Evolutionary conservation across 2,329 filamentous ascomycete species (phyloP).

Genomic region (Dactylellina drechsleri): DNA sequence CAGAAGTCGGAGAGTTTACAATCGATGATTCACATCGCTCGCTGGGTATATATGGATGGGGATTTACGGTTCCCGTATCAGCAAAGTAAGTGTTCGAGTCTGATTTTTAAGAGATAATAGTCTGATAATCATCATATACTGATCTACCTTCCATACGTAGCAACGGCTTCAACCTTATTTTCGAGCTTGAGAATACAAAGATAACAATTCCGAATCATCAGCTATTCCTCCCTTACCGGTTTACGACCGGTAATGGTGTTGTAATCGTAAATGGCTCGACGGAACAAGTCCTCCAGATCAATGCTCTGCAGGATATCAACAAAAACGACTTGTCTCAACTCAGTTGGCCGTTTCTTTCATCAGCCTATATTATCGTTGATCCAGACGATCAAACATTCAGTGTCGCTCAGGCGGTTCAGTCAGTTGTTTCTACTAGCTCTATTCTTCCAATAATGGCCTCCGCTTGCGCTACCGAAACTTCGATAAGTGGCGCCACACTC

Average conservation of each 20-base stretch:
- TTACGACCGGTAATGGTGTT: no score
- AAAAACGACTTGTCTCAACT: slow-evolving; percentile 36
- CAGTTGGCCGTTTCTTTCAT: slow-evolving; percentile 43
- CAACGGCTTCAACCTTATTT: no score
- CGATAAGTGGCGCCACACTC: no score
- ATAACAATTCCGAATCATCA: no score
- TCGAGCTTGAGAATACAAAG: no score
- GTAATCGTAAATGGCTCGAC: neutral
- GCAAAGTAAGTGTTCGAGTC: neutral
- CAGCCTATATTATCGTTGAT: slow-evolving; percentile 36
- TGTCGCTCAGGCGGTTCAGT: slow-evolving; percentile 7
- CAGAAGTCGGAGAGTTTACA: neutral
- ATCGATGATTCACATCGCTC: neutral
- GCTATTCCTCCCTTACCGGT: no score
- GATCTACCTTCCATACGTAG: no score
- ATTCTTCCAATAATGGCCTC: slow-evolving; percentile 1
- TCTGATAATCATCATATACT: no score
- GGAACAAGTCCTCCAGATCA: slow-evolving; percentile 21
- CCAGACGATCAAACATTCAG: slow-evolving; percentile 19
- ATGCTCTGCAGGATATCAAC: slow-evolving; percentile 24
- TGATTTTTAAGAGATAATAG: no score
- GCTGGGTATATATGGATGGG: slow-evolving; percentile 1
- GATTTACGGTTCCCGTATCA: neutral
- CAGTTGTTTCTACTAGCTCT: slow-evolving; percentile 3
- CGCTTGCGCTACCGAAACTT: no score